These are phyloP conservation scores for Naematelia encephala DNA, from an alignment of 768 basidiomycete genomes.

Conservation along the genomic window DNA sequence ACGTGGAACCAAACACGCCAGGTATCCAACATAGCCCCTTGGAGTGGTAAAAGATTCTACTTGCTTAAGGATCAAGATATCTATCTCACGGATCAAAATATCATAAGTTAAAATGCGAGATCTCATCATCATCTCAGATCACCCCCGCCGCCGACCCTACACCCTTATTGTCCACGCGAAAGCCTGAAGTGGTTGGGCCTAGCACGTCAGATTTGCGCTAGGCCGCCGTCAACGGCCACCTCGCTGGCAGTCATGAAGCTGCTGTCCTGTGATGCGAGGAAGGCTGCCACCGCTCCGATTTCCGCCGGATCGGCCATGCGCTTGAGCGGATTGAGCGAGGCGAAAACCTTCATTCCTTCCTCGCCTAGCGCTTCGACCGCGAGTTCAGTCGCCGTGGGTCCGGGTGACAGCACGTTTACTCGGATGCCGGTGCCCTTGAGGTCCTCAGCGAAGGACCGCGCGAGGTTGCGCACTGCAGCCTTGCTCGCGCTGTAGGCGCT, in stretches of 20 bases:
- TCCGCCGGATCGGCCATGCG: constrained; percentile 12
- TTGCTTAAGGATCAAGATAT: no score
- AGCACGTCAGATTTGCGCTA: constrained; percentile 4
- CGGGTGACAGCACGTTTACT: constrained; percentile 4
- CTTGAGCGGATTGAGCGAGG: background rate
- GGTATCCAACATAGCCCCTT: no score
- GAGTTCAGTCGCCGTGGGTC: constrained; percentile 7
- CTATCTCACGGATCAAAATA: no score
- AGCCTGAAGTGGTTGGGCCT: no score
- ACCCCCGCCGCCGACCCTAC: no score
- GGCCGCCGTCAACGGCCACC: constrained; percentile 7
- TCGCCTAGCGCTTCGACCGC: constrained; percentile 5
- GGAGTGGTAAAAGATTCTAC: no score
- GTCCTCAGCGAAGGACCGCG: constrained; percentile 2
- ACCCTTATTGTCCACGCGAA: no score
- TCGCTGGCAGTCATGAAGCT: constrained; percentile 10
- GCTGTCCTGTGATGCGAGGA: constrained; percentile 9
- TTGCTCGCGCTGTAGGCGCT: constrained; percentile 12
- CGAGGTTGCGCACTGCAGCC: constrained; percentile 10
- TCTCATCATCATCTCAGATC: no score
- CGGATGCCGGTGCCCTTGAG: constrained; percentile 6
- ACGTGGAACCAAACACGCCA: no score
- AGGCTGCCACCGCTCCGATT: constrained; percentile 4
- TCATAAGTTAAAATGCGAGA: no score
- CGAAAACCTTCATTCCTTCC: constrained; percentile 4